phyloP scores from a whole-genome alignment of 1,284 basidiomycete genomes.

The Polyporus tsugae region DNA sequence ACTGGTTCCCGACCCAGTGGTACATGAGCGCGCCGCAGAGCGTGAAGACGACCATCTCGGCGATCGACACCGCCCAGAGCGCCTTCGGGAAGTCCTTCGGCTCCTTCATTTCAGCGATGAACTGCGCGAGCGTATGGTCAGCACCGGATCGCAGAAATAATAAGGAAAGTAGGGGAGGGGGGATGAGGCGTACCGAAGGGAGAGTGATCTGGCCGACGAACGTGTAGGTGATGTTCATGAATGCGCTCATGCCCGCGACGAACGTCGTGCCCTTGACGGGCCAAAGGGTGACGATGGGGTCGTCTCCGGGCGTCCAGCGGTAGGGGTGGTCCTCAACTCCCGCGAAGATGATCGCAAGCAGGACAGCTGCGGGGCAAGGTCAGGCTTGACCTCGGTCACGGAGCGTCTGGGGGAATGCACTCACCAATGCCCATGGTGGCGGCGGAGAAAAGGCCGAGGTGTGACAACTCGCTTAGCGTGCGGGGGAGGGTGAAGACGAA shows the following conservation, averaged over 20 bases:
- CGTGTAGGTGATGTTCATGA: slow-evolving; percentile 62
- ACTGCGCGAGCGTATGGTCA: slow-evolving; percentile 31
- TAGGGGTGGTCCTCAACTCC: slow-evolving; percentile 58
- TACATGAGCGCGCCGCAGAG: slow-evolving; percentile 71
- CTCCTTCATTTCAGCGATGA: slow-evolving; percentile 65
- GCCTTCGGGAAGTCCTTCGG: slow-evolving; percentile 74
- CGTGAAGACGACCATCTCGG: slow-evolving; percentile 68
- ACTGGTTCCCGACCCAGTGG: slow-evolving; percentile 56
- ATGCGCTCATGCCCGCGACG: slow-evolving; percentile 58
- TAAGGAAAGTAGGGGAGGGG: not conserved
- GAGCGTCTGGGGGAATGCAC: not conserved
- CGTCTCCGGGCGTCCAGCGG: slow-evolving; percentile 46
- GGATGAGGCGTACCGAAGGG: slow-evolving; percentile 40
- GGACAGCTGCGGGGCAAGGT: slow-evolving; percentile 45
- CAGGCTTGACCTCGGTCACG: not conserved
- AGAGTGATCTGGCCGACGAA: slow-evolving; percentile 68
- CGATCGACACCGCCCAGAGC: slow-evolving; percentile 54
- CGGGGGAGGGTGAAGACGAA: slow-evolving; percentile 61
- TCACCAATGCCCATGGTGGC: slow-evolving; percentile 56
- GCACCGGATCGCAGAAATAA: not conserved
- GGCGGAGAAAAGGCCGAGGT: slow-evolving; percentile 54
- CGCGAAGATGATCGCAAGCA: slow-evolving; percentile 60
- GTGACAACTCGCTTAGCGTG: slow-evolving; percentile 58
- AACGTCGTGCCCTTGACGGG: slow-evolving; percentile 60
- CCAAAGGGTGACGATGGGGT: slow-evolving; percentile 49